Evolutionary conservation across 1,284 basidiomycete genomes (phyloP), one percentile per base, ranked within the genome.

Genomic region (Puccinia triticina): DNA sequence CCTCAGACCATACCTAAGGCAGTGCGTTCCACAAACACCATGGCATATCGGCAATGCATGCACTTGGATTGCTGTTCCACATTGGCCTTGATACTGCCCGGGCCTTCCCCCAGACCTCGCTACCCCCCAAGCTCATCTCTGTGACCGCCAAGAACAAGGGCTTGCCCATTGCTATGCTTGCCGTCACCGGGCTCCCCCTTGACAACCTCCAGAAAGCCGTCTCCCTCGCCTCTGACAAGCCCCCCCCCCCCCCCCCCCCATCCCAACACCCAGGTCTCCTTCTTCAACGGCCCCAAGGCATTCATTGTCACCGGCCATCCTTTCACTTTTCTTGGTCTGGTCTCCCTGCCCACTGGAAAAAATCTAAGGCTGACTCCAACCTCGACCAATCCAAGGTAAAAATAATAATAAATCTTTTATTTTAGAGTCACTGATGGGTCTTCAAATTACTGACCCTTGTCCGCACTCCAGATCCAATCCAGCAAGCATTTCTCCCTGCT

Each of bases 401-500:
- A n/a, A n/a, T n/a, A n/a, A n/a, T n/a, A n/a, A n/a, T n/a, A n/a
- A n/a, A n/a, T n/a, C n/a, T n/a, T n/a, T 69, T 46, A 1, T 14
- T 78, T 26, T 32, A n/a, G n/a, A n/a, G n/a, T n/a, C n/a, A n/a
- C n/a, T n/a, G n/a, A n/a, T n/a, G n/a, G n/a, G n/a, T n/a, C n/a
- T n/a, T n/a, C n/a, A n/a, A n/a, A n/a, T n/a, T n/a, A n/a, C n/a
- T n/a, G n/a, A n/a, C n/a, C n/a, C n/a, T n/a, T n/a, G n/a, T n/a
- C n/a, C n/a, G n/a, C n/a, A n/a, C 18, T 4, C 18, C 46, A 84
- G 85, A 89, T 91, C 11, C 94, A 95, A 34, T 96, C 93, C 89
- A 95, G 94, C 53, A 95, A 98, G 89, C 91, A 96, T 86, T 96
- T 97, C 88, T 92, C 94, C 16, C 93, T 94, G 21, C 98, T 99